Conservation (phyloP, 176 grass and related monocot species). For the Raddia guianensis region DNA sequence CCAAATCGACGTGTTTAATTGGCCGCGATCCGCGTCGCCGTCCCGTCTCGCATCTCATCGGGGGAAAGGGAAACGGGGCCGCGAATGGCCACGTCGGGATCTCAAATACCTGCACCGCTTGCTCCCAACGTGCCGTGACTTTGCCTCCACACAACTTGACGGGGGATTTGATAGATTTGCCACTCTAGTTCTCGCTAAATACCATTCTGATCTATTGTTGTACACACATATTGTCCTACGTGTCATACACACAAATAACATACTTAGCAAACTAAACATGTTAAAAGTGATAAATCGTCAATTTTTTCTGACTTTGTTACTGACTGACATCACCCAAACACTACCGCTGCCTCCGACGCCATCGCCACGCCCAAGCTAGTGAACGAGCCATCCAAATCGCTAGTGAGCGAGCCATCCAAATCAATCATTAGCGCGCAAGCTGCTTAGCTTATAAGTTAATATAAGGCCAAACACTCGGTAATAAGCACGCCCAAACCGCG, state of each 20-base stretch:
- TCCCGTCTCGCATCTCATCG: slow-evolving; percentile 25
- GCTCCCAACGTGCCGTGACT: slow-evolving; percentile 19
- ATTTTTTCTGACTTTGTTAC: no score
- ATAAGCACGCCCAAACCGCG: slow-evolving; percentile 28
- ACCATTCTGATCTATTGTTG: no score
- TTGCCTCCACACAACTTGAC: slow-evolving; percentile 40
- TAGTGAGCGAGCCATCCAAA: not conserved
- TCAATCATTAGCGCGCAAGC: slow-evolving; percentile 10
- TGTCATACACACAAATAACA: no score
- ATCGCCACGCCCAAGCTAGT: not conserved
- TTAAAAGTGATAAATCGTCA: no score
- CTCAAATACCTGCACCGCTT: slow-evolving; percentile 40
- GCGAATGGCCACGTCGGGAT: slow-evolving; percentile 54
- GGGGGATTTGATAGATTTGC: not conserved
- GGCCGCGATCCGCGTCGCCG: slow-evolving; percentile 21
- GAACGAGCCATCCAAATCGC: not conserved
- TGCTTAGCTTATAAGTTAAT: slow-evolving; percentile 10
- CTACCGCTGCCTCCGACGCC: not conserved
- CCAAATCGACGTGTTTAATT: not conserved
- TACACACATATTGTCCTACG: no score
- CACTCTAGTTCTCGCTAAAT: no score
- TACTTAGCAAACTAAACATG: no score
- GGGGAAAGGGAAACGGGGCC: no score
- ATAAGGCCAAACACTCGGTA: not conserved
- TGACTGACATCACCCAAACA: no score